These are phyloP conservation scores for Saccharomycopsis phalli DNA, from an alignment of 1,139 yeast genomes.

Conservation along the genomic window DNA sequence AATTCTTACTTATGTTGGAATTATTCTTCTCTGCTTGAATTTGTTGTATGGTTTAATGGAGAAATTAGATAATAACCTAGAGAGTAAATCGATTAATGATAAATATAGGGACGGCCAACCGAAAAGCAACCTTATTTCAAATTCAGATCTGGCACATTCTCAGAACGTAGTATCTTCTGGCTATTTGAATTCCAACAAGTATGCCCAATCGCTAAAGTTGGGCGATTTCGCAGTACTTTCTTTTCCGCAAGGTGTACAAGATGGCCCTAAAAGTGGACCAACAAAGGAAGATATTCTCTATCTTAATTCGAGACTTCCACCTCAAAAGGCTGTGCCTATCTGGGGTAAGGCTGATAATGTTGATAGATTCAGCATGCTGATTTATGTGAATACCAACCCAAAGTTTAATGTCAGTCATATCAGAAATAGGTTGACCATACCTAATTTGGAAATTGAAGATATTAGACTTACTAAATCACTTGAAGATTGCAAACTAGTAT, in stretches of 20 bases:
- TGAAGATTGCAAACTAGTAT: neutral
- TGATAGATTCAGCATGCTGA: neutral
- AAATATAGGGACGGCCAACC: no score
- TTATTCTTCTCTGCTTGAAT: no score
- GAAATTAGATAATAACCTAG: no score
- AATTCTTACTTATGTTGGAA: no score
- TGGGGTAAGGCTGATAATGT: constrained; percentile 6
- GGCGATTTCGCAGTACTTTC: constrained; percentile 1
- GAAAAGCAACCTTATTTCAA: neutral
- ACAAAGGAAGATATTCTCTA: constrained; percentile 11
- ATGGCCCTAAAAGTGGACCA: constrained; percentile 10
- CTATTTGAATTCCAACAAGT: constrained; percentile 5
- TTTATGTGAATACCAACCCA: constrained; percentile 6
- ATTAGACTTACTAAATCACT: neutral
- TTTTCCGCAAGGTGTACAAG: constrained; percentile 2
- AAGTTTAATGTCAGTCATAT: constrained; percentile 10
- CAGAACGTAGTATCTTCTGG: constrained; percentile 6
- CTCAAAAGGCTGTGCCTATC: constrained; percentile 13
- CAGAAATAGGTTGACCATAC: neutral
- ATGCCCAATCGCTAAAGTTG: constrained; percentile 5
- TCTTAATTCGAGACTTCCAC: constrained; percentile 13
- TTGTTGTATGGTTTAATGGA: no score
- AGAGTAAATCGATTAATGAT: no score
- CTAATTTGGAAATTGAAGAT: constrained; percentile 2
- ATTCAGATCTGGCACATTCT: constrained; percentile 1